Conservation (phyloP, 1,284 basidiomycete species). For the Waitea zeae region DNA sequence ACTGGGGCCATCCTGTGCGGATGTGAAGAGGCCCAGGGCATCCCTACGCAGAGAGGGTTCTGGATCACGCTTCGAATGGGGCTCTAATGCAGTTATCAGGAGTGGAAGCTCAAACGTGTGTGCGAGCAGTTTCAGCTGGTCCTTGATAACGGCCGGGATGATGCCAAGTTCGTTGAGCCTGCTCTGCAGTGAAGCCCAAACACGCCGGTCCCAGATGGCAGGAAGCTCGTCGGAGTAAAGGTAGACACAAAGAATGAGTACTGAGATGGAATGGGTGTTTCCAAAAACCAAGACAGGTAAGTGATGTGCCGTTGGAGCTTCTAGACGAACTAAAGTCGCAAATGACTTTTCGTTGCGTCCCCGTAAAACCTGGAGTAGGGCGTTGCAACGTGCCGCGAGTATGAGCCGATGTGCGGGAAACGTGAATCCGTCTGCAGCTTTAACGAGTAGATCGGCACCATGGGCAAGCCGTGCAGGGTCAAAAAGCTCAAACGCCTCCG, state of each 20-base stretch:
- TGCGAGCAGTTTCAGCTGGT: constrained; percentile 41
- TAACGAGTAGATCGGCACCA: constrained; percentile 51
- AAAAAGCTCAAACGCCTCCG: constrained; percentile 11
- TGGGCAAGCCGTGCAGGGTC: constrained; percentile 13
- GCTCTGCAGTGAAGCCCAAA: constrained; percentile 30
- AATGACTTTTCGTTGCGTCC: constrained; percentile 13
- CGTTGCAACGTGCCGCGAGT: constrained; percentile 40
- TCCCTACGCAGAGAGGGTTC: constrained; percentile 27
- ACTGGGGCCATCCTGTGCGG: not conserved
- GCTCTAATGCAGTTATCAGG: constrained; percentile 35
- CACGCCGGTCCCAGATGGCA: constrained; percentile 73
- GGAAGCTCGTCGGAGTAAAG: constrained; percentile 78
- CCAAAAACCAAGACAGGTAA: constrained; percentile 19
- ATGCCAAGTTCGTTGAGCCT: constrained; percentile 23
- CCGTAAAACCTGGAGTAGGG: constrained; percentile 26
- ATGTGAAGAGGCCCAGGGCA: constrained; percentile 22
- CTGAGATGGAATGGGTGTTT: constrained; percentile 44
- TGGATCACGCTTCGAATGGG: constrained; percentile 30
- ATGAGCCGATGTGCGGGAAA: constrained; percentile 56
- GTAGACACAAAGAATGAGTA: constrained; percentile 72
- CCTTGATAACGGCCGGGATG: constrained; percentile 32
- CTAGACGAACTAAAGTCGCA: not conserved
- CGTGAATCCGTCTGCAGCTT: constrained; percentile 17
- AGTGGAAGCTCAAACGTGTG: constrained; percentile 32
- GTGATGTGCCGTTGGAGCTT: too few species aligned